Evolutionary conservation across 495 filamentous ascomycete genomes (phyloP).

Genomic region (Aspergillus hancockii): DNA sequence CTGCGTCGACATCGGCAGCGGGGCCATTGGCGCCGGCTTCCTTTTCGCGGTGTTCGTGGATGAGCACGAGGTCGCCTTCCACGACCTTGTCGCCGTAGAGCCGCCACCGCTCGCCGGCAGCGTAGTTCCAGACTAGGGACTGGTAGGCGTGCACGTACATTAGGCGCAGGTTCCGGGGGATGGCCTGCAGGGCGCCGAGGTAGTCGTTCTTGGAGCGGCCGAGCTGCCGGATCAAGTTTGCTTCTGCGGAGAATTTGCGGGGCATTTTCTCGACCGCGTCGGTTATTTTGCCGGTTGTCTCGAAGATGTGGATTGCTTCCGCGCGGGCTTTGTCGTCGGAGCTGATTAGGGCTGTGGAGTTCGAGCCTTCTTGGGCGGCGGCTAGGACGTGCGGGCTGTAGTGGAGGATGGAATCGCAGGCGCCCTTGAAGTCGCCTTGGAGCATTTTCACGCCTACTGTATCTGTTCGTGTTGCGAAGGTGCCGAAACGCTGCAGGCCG

Average conservation of each 20-base stretch:
- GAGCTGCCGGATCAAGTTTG: constrained; percentile 73
- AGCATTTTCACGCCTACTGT: constrained; percentile 80
- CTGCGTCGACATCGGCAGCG: constrained; percentile 55
- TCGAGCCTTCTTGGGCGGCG: constrained; percentile 41
- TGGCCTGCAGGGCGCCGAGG: constrained; percentile 72
- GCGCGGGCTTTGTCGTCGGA: constrained; percentile 77
- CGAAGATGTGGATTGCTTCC: constrained; percentile 70
- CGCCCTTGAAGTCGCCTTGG: constrained; percentile 74
- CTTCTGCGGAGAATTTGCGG: constrained; percentile 77
- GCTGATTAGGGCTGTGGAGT: constrained; percentile 46
- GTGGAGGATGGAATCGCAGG: constrained; percentile 70
- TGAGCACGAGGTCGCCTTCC: constrained; percentile 82
- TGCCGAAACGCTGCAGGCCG: constrained; percentile 91
- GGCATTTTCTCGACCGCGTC: constrained; percentile 71
- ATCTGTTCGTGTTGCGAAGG: constrained; percentile 78
- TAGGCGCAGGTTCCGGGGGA: constrained; percentile 74
- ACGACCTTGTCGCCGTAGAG: constrained; percentile 69
- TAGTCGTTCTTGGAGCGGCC: constrained; percentile 58
- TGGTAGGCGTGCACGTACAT: constrained; percentile 99
- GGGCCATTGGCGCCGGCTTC: constrained; percentile 21
- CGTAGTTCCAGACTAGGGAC: constrained; percentile 88
- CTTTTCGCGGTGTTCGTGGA: constrained; percentile 55
- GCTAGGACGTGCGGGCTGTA: constrained; percentile 58
- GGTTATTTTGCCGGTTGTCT: constrained; percentile 51
- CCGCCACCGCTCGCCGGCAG: constrained; percentile 75